These are phyloP conservation scores for Lupinus albus DNA, from an alignment of 306 rosid species.

Conservation along the genomic window DNA sequence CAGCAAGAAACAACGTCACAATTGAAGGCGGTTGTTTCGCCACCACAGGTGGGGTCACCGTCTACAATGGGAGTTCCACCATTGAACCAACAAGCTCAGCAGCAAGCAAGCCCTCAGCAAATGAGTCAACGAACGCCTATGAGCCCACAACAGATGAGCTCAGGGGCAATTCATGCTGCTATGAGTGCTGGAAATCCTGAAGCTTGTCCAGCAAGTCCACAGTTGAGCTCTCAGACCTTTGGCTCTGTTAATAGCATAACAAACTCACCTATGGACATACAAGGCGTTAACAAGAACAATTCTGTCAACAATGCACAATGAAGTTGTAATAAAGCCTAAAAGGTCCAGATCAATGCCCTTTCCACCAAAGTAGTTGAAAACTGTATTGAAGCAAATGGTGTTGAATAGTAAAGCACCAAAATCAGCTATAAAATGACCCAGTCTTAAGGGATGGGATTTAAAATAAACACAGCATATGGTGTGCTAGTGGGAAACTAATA, in stretches of 20 bases:
- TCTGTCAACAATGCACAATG: conserved; percentile 66
- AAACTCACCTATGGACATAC: conserved; percentile 93
- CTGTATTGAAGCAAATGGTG: background rate
- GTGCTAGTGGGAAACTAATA: conserved; percentile 22
- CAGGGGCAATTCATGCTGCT: conserved; percentile 85
- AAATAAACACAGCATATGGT: conserved; percentile 36
- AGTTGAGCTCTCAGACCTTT: conserved; percentile 90
- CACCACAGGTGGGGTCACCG: conserved; percentile 91
- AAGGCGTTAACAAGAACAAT: conserved; percentile 85
- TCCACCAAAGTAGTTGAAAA: background rate
- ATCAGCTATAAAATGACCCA: conserved; percentile 8
- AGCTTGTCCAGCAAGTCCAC: conserved; percentile 95
- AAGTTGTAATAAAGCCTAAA: background rate
- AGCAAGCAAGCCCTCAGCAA: conserved; percentile 89
- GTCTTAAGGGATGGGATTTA: background rate
- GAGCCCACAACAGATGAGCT: conserved; percentile 86
- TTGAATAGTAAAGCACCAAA: conserved; percentile 2
- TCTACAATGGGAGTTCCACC: conserved; percentile 82
- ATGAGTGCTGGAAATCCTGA: conserved; percentile 88
- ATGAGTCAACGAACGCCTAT: conserved; percentile 90
- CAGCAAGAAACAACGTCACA: conserved; percentile 72
- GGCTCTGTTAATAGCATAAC: conserved; percentile 74
- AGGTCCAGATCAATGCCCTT: conserved; percentile 2
- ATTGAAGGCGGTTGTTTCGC: conserved; percentile 79
- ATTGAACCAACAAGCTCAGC: conserved; percentile 70